Evolutionary conservation across 306 rosid species (phyloP).

Genomic region (Castanospermum australe): DNA sequence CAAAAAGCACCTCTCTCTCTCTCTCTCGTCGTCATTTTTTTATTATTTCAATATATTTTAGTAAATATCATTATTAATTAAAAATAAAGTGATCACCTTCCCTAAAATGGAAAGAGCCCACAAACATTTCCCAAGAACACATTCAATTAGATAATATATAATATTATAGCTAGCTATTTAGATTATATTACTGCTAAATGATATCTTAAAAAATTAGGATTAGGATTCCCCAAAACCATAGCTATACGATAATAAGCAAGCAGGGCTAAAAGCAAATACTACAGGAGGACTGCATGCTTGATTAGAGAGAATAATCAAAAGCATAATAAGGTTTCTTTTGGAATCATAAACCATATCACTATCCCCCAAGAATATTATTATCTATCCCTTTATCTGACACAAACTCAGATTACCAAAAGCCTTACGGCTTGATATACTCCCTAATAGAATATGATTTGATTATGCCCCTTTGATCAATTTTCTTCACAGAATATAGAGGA

Average conservation of each 20-base stretch:
- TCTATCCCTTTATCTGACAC: constrained; percentile 11
- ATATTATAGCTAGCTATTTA: neutral
- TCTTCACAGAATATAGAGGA: constrained; percentile 8
- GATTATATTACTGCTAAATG: neutral
- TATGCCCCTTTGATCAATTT: constrained; percentile 32
- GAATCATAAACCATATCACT: constrained; percentile 33
- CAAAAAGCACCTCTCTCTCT: constrained; percentile 12
- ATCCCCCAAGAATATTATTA: constrained; percentile 5
- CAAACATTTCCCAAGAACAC: neutral
- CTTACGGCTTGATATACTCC: neutral
- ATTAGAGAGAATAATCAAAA: constrained; percentile 39
- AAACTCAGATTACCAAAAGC: neutral
- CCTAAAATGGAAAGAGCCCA: constrained; percentile 59
- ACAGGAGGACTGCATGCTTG: constrained; percentile 23
- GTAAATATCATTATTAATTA: neutral
- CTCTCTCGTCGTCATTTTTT: constrained; percentile 35
- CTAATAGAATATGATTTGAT: constrained; percentile 14
- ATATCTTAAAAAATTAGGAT: constrained; percentile 21
- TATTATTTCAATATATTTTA: neutral
- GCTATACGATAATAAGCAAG: neutral
- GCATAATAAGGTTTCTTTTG: constrained; percentile 29
- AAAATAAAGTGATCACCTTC: constrained; percentile 34
- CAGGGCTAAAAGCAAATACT: constrained; percentile 21
- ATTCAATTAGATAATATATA: neutral
- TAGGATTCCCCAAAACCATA: constrained; percentile 15